phyloP scores from a whole-genome alignment of 306 rosid species.

The Cucurbita maxima region DNA sequence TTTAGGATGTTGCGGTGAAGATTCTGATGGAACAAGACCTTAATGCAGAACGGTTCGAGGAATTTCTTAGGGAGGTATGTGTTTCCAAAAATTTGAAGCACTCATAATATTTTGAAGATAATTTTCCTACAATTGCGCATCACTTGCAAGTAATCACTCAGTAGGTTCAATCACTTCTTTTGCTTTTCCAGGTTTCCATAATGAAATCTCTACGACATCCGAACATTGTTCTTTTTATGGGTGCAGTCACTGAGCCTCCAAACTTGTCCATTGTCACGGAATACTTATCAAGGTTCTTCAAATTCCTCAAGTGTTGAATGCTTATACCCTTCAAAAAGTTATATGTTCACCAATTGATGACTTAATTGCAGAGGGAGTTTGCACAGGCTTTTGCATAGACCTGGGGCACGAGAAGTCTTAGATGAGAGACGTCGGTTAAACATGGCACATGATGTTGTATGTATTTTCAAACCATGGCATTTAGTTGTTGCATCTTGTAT shows the following conservation, averaged over 20 bases:
- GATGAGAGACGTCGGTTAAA: constrained; percentile 86
- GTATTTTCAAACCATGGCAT: constrained; percentile 4
- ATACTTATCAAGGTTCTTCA: constrained; percentile 75
- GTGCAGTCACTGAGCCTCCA: constrained; percentile 96
- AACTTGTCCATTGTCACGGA: constrained; percentile 94
- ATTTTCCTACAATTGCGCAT: neutral
- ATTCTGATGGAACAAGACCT: constrained; percentile 97
- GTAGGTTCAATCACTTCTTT: constrained; percentile 12
- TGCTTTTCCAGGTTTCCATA: constrained; percentile 70
- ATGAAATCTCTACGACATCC: constrained; percentile 95
- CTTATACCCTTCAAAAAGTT: neutral
- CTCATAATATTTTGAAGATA: neutral
- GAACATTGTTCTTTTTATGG: constrained; percentile 91
- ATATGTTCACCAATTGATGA: constrained; percentile 2
- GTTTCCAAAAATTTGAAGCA: neutral
- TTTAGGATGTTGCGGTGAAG: constrained; percentile 95
- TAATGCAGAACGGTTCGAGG: constrained; percentile 67
- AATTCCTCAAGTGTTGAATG: neutral
- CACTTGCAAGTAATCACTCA: constrained; percentile 13
- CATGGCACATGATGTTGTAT: constrained; percentile 96
- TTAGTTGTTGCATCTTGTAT: neutral
- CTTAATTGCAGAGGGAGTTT: constrained; percentile 85
- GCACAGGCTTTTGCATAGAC: constrained; percentile 76
- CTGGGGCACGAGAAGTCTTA: constrained; percentile 60
- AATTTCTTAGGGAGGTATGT: constrained; percentile 85